Evolutionary conservation across 805 yeast species (phyloP).

Genomic region (Lipomyces sp.): DNA sequence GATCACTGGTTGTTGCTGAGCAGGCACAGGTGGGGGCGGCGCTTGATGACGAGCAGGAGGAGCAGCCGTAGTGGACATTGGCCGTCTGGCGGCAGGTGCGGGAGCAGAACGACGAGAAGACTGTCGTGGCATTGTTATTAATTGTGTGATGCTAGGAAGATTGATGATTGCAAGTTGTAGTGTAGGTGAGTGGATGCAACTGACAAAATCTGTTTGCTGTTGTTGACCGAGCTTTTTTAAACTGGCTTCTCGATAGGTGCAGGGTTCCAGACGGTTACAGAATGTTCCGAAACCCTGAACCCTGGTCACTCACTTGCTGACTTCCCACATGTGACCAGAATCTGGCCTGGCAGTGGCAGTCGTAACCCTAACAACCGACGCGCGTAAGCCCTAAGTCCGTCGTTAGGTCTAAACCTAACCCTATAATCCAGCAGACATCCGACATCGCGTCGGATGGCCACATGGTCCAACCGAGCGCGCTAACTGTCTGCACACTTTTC

Average conservation of each 20-base stretch:
- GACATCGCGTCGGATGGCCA: not conserved
- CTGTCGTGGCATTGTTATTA: constrained; percentile 37
- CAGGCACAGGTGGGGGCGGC: constrained; percentile 56
- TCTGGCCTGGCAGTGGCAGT: not conserved
- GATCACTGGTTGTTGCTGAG: constrained; percentile 43
- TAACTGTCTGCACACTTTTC: too few species aligned
- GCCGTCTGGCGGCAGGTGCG: constrained; percentile 52
- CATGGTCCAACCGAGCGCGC: too few species aligned
- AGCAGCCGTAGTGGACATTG: constrained; percentile 78
- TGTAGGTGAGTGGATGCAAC: not conserved
- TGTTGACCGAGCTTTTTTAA: not conserved
- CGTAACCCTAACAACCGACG: not conserved
- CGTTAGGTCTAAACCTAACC: not conserved
- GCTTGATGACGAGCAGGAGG: constrained; percentile 56
- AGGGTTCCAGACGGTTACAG: not conserved
- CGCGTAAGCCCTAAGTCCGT: not conserved
- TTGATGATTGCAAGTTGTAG: not conserved
- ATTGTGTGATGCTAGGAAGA: not conserved
- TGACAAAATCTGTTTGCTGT: not conserved
- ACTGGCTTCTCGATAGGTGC: not conserved
- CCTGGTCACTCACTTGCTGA: not conserved
- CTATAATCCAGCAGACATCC: not conserved
- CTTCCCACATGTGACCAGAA: not conserved
- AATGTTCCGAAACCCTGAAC: constrained; percentile 6
- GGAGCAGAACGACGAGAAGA: constrained; percentile 46